A percentile compares a stretch with the other conserved stretches of the same genome.
Evolutionary conservation across 495 filamentous ascomycete species (phyloP).

Genomic region (Neurospora sp.): DNA sequence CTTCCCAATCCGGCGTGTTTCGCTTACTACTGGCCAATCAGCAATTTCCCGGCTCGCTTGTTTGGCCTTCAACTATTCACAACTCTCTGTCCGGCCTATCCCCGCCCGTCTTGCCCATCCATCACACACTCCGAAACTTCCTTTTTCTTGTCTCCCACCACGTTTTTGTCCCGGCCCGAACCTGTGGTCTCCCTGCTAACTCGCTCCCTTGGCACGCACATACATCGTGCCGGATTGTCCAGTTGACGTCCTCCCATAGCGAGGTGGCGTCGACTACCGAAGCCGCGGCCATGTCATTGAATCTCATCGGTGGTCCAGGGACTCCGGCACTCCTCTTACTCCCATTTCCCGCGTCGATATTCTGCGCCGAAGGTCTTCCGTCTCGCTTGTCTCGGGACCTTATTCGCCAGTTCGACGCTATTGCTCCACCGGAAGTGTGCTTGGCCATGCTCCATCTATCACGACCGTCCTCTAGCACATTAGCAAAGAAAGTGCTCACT

Average conservation of each 20-base stretch:
- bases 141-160: too few species aligned
- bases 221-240: not conserved
- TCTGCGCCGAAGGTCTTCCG: not conserved
- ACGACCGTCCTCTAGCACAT: not conserved
- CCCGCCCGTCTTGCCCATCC: not conserved
- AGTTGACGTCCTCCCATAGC: not conserved
- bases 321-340: not conserved
- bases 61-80: conserved; percentile 4
- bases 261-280: not conserved
- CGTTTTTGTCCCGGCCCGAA: not conserved
- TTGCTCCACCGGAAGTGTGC: not conserved
- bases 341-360: not conserved
- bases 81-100: not conserved
- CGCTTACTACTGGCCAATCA: conserved; percentile 40
- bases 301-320: not conserved
- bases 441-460: not conserved
- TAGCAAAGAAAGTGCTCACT: not conserved
- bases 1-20: conserved; percentile 12
- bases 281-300: not conserved
- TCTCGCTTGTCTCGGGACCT: conserved; percentile 7
- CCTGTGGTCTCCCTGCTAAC: not conserved
- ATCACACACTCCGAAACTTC: not conserved
- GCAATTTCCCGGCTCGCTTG: conserved; percentile 36
- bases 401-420: not conserved
- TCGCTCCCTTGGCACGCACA: not conserved